Percentiles rank a stretch among this genome's conserved stretches.
These are phyloP conservation scores for Biscogniauxia marginata DNA, from an alignment of 2,329 filamentous ascomycete genomes.

Conservation along the genomic window DNA sequence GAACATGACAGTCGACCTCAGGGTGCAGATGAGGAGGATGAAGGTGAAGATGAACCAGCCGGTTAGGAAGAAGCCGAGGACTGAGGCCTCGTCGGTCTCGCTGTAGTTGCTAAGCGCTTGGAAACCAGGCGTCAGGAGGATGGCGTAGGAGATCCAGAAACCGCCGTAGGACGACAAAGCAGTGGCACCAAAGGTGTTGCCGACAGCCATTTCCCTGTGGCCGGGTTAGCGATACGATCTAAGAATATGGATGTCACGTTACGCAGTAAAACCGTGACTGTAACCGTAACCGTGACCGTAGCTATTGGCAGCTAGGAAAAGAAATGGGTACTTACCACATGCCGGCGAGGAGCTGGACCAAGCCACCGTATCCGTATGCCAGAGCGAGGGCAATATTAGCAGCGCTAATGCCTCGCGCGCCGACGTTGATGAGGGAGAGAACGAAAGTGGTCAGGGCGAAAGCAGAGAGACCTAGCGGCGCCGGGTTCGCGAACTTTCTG, in stretches of 20 bases:
- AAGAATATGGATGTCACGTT: not conserved
- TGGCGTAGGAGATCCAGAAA: constrained; percentile 77
- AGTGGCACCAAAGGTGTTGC: constrained; percentile 83
- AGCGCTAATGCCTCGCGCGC: constrained; percentile 54
- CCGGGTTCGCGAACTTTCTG: constrained; percentile 77
- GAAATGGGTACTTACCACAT: constrained; percentile 69
- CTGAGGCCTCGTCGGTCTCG: constrained; percentile 51
- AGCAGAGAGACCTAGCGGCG: constrained; percentile 71
- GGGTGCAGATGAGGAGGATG: constrained; percentile 69
- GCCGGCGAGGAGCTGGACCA: constrained; percentile 76
- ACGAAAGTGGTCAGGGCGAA: constrained; percentile 85
- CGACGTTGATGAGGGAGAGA: constrained; percentile 71
- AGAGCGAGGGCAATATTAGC: constrained; percentile 68
- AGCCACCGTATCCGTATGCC: constrained; percentile 73
- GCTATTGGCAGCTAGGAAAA: not conserved
- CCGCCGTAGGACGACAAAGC: constrained; percentile 79
- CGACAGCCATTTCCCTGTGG: constrained; percentile 77
- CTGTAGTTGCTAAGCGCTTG: constrained; percentile 52
- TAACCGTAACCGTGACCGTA: too few relatives aligned
- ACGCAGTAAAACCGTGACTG: too few relatives aligned
- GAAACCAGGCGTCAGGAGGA: constrained; percentile 69
- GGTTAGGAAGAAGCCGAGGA: constrained; percentile 71
- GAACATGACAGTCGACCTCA: constrained; percentile 76
- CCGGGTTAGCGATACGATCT: constrained; percentile 7
- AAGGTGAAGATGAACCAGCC: constrained; percentile 87